Evolutionary conservation across 768 basidiomycete species (phyloP), one percentile per base, ranked within the genome.

Genomic region (Solioccasus polychromus): DNA sequence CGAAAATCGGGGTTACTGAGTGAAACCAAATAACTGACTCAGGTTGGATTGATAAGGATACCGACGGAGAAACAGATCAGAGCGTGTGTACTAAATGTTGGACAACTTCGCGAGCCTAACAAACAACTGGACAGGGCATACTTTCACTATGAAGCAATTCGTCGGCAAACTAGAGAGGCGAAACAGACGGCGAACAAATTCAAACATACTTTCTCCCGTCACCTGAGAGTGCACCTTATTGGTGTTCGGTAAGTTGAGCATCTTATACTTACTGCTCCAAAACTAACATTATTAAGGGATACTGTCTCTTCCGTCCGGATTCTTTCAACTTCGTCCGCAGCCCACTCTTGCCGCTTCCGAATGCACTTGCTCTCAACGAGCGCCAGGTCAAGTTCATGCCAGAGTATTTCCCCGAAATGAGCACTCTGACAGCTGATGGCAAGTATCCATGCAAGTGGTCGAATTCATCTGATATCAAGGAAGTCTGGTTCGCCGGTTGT

Each of bases 291-390:
- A 11, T 22, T 24, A 42, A 83, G 81, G 79, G 82, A 85, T 47
- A 83, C 81, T 2, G 82, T 85, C 6, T 73, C 75, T 31, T 82
- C 80, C 0, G 79, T 83, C 19, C 80, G 80, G 10, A 36, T 51
- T 19, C 68, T 82, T 0, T 82, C 81, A 0, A 83, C 76, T 0
- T 72, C 70, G 5, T 76, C 74, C 11, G 78, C 80, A 44, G 75
- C 69, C 8, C 75, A 75, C 44, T 75, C 82, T 30, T 69, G 69
- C 4, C 72, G 74, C 11, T 80, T 84, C 63, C 72, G 83, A 9
- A 85, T 45, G 81, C 80, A 2, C 57, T 84, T n/a, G 61, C 81
- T 1, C 71, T 85, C 18, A 80, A 83, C 40, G 81, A 83, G 46
- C 74, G 71, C 5, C 73, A 79, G 1, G 68, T 75, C 45, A 80